Percentiles rank a stretch among this genome's conserved stretches.
phyloP scores from a whole-genome alignment of 176 grass and related monocot species.

The Cocos nucifera region DNA sequence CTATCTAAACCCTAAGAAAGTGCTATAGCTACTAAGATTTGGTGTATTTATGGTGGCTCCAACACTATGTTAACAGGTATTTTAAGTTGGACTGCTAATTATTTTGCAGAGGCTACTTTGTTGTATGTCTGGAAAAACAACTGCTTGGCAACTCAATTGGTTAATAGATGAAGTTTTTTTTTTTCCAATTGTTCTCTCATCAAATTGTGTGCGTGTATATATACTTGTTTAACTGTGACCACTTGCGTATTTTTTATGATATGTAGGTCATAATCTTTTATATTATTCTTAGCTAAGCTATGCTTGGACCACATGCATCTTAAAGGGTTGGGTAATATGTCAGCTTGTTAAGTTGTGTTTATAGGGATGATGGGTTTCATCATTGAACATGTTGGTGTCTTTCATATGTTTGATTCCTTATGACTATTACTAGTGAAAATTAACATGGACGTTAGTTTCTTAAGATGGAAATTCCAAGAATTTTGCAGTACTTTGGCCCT shows the following conservation, averaged over 20 bases:
- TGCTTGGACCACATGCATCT: slow-evolving; percentile 47
- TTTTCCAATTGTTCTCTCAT: no score
- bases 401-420: slow-evolving; percentile 1
- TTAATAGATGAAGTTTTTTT: no score
- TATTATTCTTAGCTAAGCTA: slow-evolving; percentile 60
- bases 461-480: no score
- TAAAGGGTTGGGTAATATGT: slow-evolving; percentile 68
- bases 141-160: no score
- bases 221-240: no score
- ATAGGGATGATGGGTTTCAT: slow-evolving; percentile 50
- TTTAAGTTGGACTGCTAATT: neutral
- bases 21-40: slow-evolving; percentile 28
- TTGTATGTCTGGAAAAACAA: no score
- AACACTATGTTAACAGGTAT: slow-evolving; percentile 49
- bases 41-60: slow-evolving; percentile 73
- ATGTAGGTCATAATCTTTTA: neutral
- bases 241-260: neutral
- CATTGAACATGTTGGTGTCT: slow-evolving; percentile 60
- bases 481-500: no score
- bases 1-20: neutral
- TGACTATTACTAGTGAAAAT: slow-evolving; percentile 6
- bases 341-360: slow-evolving; percentile 82
- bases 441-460: neutral
- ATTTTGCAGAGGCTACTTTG: no score
- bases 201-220: no score